Conservation (phyloP, 1,139 yeast genomes). For the Trichomonascaceae sp. region DNA sequence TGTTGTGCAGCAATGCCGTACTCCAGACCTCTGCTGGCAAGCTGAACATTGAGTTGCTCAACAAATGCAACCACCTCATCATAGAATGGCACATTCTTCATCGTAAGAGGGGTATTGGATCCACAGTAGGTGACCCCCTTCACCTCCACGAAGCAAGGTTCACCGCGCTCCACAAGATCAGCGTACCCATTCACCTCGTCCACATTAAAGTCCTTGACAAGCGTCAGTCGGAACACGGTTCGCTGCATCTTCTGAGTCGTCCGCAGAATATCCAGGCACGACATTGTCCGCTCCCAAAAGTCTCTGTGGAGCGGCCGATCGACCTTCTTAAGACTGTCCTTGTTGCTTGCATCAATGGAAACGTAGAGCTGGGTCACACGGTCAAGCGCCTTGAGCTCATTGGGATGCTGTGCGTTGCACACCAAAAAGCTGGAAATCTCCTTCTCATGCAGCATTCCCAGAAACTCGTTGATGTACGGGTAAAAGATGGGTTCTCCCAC, state of each 20-base stretch:
- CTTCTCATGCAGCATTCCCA: constrained; percentile 62
- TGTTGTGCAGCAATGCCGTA: constrained; percentile 91
- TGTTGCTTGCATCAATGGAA: constrained; percentile 85
- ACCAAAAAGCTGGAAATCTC: constrained; percentile 79
- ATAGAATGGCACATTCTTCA: constrained; percentile 91
- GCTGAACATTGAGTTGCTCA: constrained; percentile 42
- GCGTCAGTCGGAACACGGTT: constrained; percentile 80
- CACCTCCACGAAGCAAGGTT: constrained; percentile 81
- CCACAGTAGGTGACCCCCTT: constrained; percentile 96
- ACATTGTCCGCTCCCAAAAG: constrained; percentile 80
- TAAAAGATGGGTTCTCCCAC: constrained; percentile 94
- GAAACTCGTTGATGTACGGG: constrained; percentile 79
- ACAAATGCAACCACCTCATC: constrained; percentile 81
- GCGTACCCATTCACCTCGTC: constrained; percentile 76
- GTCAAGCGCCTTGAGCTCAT: constrained; percentile 49
- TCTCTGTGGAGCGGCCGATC: constrained; percentile 85
- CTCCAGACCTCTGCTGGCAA: constrained; percentile 47
- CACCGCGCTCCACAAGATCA: constrained; percentile 68
- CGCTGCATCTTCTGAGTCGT: constrained; percentile 65
- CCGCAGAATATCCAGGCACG: constrained; percentile 67
- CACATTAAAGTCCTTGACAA: constrained; percentile 88
- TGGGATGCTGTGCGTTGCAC: constrained; percentile 94
- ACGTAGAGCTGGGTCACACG: constrained; percentile 87
- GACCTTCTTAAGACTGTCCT: constrained; percentile 62
- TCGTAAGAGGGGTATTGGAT: constrained; percentile 78